Base-by-base conservation (phyloP, 2,329 filamentous ascomycete genomes). In the Xylaria sp. region DNA sequence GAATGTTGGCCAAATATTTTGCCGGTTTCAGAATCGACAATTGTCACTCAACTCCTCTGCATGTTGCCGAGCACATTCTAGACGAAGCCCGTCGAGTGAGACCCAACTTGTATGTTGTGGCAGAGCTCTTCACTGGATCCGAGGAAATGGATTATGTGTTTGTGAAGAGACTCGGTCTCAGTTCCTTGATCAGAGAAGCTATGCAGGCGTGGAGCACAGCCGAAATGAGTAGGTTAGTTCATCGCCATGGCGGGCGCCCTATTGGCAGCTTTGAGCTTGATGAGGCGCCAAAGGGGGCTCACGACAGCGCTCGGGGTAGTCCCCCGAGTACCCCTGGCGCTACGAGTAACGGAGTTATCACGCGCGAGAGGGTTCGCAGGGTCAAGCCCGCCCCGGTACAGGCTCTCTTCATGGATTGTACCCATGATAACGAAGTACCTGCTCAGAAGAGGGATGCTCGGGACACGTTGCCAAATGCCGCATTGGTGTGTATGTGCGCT, bases 141-240 rank as follows among this genome's bases (percentile, higher is more conserved):
- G 96, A 99, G 78, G 92, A 97, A 76, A 97, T 93, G 85, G 96
- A 99, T 77, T 98, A 97, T 77, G 86, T 97, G 62, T 99, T 98
- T 78, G 94, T 97, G 72, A 97, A 97, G 82, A 89, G 93, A 27
- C 88, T 99, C 1, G 96, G 96, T 5, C 86, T 99, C 64, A 97
- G 93, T 79, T 93, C 93, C 6, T 86, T 99, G 59, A 97, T 99
- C 73, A 90, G 96, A 67, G 96, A 99, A 81, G 95, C 95, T 11
- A 99, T 99, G 97, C 96, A 99, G 79, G 93, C 94, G 36, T 98
- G 95, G 95, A 95, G 92, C 77, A 97, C 96, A 1, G 93, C 89
- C 11, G 97, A 99, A 80, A 85, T 99, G 71, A 98, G 94, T 80
- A 87, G 94, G 54, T 86, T 99, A 39, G 94, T 99, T 11, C 97